Evolutionary conservation across 2,329 filamentous ascomycete species (phyloP), one percentile per base, ranked within the genome.

Genomic region (Trichoderma afroharzianum): DNA sequence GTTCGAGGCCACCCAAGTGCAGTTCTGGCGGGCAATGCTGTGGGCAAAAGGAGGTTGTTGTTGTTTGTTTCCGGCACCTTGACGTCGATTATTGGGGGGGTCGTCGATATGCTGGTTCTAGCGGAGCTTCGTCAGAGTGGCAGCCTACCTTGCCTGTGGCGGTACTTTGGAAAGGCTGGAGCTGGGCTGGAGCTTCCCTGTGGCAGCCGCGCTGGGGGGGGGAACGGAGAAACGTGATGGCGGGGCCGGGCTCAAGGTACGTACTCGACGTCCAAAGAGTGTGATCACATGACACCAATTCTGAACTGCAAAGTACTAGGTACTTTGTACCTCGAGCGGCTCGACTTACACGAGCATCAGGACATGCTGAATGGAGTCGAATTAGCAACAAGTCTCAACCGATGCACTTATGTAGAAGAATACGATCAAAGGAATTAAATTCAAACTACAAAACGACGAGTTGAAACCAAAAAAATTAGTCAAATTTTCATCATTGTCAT

Each of bases 101-200:
- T 36, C 30, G 68, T 63, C 55, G 72, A 74, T 73, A 63, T 71
- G 68, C 55, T 69, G 57, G 63, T 72, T 72, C 66, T 70, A 72
- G 74, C 75, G 77, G 76, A 80, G 80, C 80, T 82, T 81, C 80
- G 80, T 82, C 80, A 82, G 79, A 78, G 75, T 78, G 76, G 80
- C 75, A 81, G 80, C 80, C 80, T 82, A 74, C 76, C 78, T 69
- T n/a, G 76, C 36, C 55, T 53, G 57, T 68, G 66, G 58, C 66
- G 58, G 70, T 68, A 64, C 63, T 63, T 32, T 3, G 18, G 55
- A 75, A 75, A 73, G 78, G 77, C 78, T 76, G 74, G 76, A 79
- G 77, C 79, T 79, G 68, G 61, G 28, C 57, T 59, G 57, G 64
- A 72, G 74, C 72, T 72, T 59, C 55, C 70, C 36, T 63, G 36